Conservation (phyloP, 345 rosid genomes). For the Eucalyptus melliodora region DNA sequence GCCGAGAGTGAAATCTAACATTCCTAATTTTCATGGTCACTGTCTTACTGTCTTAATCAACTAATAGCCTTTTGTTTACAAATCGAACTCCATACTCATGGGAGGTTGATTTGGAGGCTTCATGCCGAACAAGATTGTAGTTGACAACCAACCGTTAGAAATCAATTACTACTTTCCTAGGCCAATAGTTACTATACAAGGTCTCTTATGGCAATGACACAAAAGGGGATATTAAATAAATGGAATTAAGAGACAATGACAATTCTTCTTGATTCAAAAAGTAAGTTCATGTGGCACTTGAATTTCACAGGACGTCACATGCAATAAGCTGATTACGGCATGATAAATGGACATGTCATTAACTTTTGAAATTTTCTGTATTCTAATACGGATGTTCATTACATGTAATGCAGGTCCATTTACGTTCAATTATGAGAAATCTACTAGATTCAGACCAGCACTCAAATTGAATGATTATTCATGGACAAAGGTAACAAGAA, state of each 20-base stretch:
- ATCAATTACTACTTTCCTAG: background rate
- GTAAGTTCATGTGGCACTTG: background rate
- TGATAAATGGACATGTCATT: background rate
- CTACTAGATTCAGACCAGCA: background rate
- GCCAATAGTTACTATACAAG: background rate
- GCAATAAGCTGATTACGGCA: background rate
- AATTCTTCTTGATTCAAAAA: background rate
- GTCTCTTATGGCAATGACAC: too few relatives aligned
- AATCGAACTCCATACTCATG: background rate
- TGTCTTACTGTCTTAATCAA: background rate
- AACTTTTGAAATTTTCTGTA: background rate
- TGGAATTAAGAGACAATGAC: background rate
- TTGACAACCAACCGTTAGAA: background rate
- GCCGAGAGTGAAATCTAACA: background rate
- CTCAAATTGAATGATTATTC: constrained; percentile 5
- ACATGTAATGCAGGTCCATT: constrained; percentile 7
- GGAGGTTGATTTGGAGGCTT: background rate
- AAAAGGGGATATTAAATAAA: too few relatives aligned
- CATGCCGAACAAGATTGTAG: background rate
- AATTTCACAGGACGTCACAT: background rate
- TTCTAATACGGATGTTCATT: background rate
- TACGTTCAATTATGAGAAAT: background rate
- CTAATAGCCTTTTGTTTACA: background rate
- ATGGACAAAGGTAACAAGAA: constrained; percentile 12
- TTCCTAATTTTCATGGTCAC: background rate